Base-by-base conservation (phyloP, 108 stramenopile species). In the Skeletonema grethae region DNA sequence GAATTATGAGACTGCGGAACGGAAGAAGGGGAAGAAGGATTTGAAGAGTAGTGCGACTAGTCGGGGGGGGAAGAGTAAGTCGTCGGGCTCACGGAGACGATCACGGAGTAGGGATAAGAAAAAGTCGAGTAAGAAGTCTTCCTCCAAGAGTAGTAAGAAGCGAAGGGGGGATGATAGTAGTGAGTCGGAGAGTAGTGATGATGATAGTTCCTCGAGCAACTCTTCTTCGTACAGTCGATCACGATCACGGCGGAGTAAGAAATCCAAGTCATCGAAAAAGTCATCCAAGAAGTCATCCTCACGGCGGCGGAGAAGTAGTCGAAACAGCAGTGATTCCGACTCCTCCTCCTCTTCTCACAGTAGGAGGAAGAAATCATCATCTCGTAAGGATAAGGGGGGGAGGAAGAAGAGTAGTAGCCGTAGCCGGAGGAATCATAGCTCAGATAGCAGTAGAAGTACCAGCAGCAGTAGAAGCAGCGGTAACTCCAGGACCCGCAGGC, bases 21-120 rank as follows among this genome's bases (percentile, higher is more conserved):
- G 43, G 43, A 10, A 10, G 46, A 67, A 71, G 35, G 13, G 38
- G 55, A 72, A 61, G 35, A 62, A 65, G 65, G 72, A 71, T 30
- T 57, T 63, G 55, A 57, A 55, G 24, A 61, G 61, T 45, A 45
- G 57, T 35, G 13, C 43, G 13, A 4, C 43, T 20, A 48, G 25
- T 28, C 58, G 61, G 20, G 60, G 46, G 10, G 39, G 30, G 31
- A 68, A 69, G 48, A 35, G 22, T 25, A 66, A 38, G 18, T 61
- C 61, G 34, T 71, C 70, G 2, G 25, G 25, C 1, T 32, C n/a
- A 9, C 38, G 55, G 18, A 35, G 36, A 18, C 55, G 35, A 24
- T 16, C 29, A 57, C 55, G 10, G 0, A 43, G 41, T 38, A 41
- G 39, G 8, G 59, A 60, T 15, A 38, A 69, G 13, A 35, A 38